Percentiles rank a stretch among this genome's conserved stretches.
Evolutionary conservation across 73 alveolate genomes (phyloP).

Genomic region (Tetrahymena borealis): DNA sequence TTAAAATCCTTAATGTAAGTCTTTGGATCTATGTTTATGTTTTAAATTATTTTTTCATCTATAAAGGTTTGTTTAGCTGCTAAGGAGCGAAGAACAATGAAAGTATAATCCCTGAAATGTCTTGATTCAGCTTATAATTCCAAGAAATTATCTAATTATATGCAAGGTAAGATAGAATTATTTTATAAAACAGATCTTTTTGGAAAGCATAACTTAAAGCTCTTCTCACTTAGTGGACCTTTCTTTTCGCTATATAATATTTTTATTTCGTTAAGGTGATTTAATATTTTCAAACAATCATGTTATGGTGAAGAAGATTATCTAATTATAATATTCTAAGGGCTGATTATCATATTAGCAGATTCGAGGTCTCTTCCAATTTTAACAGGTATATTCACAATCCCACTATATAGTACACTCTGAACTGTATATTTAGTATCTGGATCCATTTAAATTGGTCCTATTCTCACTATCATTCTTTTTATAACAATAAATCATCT

Average conservation of each 20-base stretch:
- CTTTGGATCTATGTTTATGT: background rate
- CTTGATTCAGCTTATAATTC: background rate
- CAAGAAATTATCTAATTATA: background rate
- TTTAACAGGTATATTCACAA: background rate
- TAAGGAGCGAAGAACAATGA: background rate
- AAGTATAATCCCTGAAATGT: background rate
- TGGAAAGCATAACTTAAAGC: background rate
- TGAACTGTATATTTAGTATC: background rate
- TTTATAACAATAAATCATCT: background rate
- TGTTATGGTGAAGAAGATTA: background rate
- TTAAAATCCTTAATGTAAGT: background rate
- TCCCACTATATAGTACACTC: background rate
- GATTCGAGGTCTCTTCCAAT: background rate
- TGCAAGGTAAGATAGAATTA: background rate
- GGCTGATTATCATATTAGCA: background rate
- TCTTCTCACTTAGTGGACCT: background rate
- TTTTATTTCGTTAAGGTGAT: background rate
- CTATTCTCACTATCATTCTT: background rate
- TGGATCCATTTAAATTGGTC: background rate
- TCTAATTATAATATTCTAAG: background rate
- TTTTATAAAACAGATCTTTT: background rate
- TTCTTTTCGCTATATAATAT: background rate
- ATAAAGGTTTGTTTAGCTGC: background rate
- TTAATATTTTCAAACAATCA: background rate
- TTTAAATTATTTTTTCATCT: background rate